Base-by-base conservation (phyloP, 2,329 filamentous ascomycete genomes). In the Penicillium sp. region DNA sequence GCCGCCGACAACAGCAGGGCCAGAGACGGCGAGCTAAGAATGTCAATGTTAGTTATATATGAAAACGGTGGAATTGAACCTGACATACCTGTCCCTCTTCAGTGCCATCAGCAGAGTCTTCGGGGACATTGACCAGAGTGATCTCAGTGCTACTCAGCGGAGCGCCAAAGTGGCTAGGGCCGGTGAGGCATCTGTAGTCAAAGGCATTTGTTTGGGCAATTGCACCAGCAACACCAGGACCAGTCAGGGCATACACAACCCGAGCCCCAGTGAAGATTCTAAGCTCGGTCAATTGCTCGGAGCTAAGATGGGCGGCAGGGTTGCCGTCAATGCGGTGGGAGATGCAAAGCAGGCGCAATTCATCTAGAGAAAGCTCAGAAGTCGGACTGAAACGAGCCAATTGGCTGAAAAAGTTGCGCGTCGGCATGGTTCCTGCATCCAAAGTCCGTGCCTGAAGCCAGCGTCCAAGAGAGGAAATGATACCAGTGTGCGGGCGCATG, bases 131-230 rank as follows among this genome's bases (percentile, higher is more conserved):
- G n/a, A 63, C 70, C 58, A 96, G 72, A 67, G 89, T 83, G 38
- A 97, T 72, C 76, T 97, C 93, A 1, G 93, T 82, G 64, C 86
- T 88, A 61, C 88, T 90, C 39, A 94, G 70, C 2, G 93, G 92
- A 10, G 88, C 81, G 3, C 94, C 94, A 68, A 97, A 96, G 72
- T 96, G 92, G 56, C 74, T 79, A 44, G 77, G 75, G 43, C 74
- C 74, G 13, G 62, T 60, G 18, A 74, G 72, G 35, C 74, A 75
- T 47, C 93, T 81, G 73, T 97, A 97, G 71, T 97, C 93, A 69
- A 90, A 95, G 38, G 92, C 82, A 59, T 90, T 87, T 8, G 90
- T 96, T 76, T 97, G 93, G 1, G 88, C 80, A n/a, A 96, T 84
- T 1, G 92, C 88, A 37, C 94, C 94, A 2, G 92, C 93, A n/a